Evolutionary conservation across 2,329 filamentous ascomycete species (phyloP).

Genomic region (Purpureocillium lavendulum): DNA sequence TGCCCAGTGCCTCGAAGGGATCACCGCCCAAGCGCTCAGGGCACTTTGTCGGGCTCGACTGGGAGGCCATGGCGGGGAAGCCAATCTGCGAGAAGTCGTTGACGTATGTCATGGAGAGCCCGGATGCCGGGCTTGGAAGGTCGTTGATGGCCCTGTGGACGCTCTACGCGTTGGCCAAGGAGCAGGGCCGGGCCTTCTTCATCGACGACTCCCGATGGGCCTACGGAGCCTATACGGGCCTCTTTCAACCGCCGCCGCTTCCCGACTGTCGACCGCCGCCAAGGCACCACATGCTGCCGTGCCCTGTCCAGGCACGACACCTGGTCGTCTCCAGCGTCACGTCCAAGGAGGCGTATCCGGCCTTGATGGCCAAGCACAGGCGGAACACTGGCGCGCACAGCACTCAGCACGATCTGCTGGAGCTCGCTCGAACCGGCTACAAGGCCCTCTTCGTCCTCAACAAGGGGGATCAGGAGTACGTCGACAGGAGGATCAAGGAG

Average conservation of each 20-base stretch:
- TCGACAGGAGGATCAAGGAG: constrained; percentile 47
- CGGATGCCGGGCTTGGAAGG: constrained; percentile 68
- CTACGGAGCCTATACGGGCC: constrained; percentile 66
- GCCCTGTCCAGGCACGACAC: constrained; percentile 67
- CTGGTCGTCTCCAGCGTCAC: constrained; percentile 67
- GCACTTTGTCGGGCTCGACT: constrained; percentile 39
- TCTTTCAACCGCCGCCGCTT: constrained; percentile 59
- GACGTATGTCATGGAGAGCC: constrained; percentile 67
- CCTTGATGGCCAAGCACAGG: constrained; percentile 30
- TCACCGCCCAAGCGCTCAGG: constrained; percentile 30
- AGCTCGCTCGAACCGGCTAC: constrained; percentile 61
- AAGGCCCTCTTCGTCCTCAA: constrained; percentile 65
- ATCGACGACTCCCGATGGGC: constrained; percentile 78
- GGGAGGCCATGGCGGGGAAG: constrained; percentile 32
- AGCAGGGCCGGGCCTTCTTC: constrained; percentile 71
- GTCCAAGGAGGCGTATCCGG: constrained; percentile 53
- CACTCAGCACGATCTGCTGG: constrained; percentile 49
- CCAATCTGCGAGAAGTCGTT: constrained; percentile 61
- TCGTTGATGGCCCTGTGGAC: constrained; percentile 76
- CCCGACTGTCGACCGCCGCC: constrained; percentile 64
- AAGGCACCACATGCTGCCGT: constrained; percentile 69
- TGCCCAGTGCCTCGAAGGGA: constrained; percentile 35
- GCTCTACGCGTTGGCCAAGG: constrained; percentile 69
- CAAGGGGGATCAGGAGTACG: constrained; percentile 57
- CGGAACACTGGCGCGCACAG: constrained; percentile 14